Evolutionary conservation across 2,329 filamentous ascomycete species (phyloP), one percentile per base, ranked within the genome.

Genomic region (Lithohypha guttulata): DNA sequence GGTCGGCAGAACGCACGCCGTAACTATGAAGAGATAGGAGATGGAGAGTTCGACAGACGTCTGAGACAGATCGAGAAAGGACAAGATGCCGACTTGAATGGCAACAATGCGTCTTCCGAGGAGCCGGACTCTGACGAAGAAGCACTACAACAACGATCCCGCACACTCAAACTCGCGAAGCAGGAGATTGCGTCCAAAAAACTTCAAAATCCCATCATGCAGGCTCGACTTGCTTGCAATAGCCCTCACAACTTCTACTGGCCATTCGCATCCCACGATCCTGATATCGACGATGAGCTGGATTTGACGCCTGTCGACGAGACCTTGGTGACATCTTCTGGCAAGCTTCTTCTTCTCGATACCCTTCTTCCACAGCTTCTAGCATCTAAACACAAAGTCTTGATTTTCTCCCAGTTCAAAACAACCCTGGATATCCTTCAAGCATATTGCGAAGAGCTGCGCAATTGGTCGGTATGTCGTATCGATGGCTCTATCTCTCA

Each of bases 331-430:
- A 89, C 81, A 0, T 77, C 84, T 0, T 94, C 86, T 0, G 91
- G 91, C 10, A 98, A 98, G 59, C 95, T 98, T 85, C 73, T 95
- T 2, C 73, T 98, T 1, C 73, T 98, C 0, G 91, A 98, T 56
- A 77, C 85, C 0, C 70, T 98, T 0, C 71, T 98, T 0, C 82
- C 83, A 0, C 70, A 70, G 2, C 70, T 98, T 0, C 80, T 98
- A 42, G 49, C 65, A 0, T 70, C 75, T 1, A 80, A 75, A 3
- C 87, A 95, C 64, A 96, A 96, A 55, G 81, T 96, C 19, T 73
- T 98, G 31, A 85, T 98, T 36, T 98, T 98, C 60, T 93, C 84
- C 0, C 91, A 98, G 55, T 98, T 98, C 64, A 93, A 87, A 42
- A 93, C 81, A 0, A 87, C 94, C 47, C 75, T 98, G 0, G 86